Evolutionary conservation across 495 filamentous ascomycete species (phyloP).

Genomic region (Xylaria cubensis): DNA sequence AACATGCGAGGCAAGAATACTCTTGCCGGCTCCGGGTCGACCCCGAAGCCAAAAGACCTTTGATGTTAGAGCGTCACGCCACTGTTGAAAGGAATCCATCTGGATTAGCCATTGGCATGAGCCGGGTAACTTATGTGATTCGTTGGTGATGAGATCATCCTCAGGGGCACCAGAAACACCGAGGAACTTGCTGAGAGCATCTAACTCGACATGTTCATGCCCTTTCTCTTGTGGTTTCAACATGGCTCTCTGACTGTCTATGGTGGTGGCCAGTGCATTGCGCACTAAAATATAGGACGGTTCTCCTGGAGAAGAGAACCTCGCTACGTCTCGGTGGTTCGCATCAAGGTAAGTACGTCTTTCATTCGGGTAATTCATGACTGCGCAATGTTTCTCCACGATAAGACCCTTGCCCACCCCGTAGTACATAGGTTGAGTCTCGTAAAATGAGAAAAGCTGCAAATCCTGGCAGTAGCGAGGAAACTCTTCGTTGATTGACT

Average conservation of each 20-base stretch:
- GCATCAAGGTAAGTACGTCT: conserved; percentile 26
- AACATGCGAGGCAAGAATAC: conserved; percentile 36
- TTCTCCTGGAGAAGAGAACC: conserved; percentile 23
- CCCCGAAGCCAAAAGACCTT: conserved; percentile 40
- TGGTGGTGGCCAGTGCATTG: not conserved
- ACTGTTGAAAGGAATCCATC: conserved; percentile 25
- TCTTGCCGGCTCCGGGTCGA: conserved; percentile 38
- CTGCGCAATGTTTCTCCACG: conserved; percentile 30
- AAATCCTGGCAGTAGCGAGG: conserved; percentile 36
- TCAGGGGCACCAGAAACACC: conserved; percentile 24
- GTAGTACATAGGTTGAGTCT: conserved; percentile 30
- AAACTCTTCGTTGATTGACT: conserved; percentile 41
- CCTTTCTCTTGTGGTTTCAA: not conserved
- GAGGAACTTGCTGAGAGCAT: conserved; percentile 12
- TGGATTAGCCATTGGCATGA: conserved; percentile 40
- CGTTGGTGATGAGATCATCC: conserved; percentile 28
- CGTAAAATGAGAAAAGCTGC: conserved; percentile 42
- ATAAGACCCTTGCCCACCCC: conserved; percentile 25
- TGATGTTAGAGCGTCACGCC: conserved; percentile 24
- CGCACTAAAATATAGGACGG: conserved; percentile 27
- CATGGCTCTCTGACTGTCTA: not conserved
- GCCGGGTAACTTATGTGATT: conserved; percentile 30
- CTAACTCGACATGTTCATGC: not conserved
- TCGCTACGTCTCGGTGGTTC: conserved; percentile 31
- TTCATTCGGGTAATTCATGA: conserved; percentile 31